phyloP scores from a whole-genome alignment of 1,284 basidiomycete species.

The Puccinia triticina region DNA sequence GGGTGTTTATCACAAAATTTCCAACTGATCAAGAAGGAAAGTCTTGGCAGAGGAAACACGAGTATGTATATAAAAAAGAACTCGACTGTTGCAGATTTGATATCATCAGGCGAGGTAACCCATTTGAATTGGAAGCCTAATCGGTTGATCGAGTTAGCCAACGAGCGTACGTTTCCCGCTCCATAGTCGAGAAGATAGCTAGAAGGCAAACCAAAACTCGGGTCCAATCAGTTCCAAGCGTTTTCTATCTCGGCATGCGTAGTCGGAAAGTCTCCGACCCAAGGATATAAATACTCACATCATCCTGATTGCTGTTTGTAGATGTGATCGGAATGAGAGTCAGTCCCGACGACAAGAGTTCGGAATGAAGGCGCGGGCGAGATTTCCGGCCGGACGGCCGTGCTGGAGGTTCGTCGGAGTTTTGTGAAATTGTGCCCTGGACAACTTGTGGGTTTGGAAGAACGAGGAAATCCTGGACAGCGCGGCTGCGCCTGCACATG shows the following conservation, averaged over 20 bases:
- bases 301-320: neutral
- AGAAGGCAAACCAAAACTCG: neutral
- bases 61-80: neutral
- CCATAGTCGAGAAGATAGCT: conserved; percentile 88
- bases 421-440: neutral
- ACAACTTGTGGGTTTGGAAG: conserved; percentile 7
- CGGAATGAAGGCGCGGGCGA: neutral
- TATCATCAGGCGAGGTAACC: conserved; percentile 41
- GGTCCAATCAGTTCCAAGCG: neutral
- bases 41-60: neutral
- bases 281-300: conserved; percentile 1
- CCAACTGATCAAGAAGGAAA: neutral
- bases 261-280: neutral
- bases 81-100: conserved; percentile 18
- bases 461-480: neutral
- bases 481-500: too few species aligned
- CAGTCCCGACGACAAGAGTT: neutral
- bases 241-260: neutral
- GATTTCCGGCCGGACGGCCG: neutral
- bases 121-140: conserved; percentile 22
- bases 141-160: conserved; percentile 57
- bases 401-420: neutral
- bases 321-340: neutral
- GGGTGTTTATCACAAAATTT: neutral
- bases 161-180: conserved; percentile 84